Conservation (phyloP, 2,329 filamentous ascomycete species). For the Thielaviopsis ethacetica region DNA sequence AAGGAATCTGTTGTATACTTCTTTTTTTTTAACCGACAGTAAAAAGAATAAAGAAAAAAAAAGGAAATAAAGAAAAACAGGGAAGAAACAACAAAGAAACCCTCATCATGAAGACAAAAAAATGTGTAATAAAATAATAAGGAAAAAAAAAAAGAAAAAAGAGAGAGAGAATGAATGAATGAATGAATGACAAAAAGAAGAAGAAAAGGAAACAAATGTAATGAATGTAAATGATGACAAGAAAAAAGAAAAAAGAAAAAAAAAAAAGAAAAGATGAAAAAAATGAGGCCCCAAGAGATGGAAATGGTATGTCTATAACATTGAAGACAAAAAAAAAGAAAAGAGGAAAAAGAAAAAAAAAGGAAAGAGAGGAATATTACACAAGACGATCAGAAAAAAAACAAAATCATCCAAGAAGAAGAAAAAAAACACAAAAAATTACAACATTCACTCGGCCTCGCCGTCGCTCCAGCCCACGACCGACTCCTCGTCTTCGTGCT, state of each 20-base stretch:
- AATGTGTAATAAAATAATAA: neutral
- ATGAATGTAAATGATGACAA: constrained; percentile 9
- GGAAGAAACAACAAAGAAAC: neutral
- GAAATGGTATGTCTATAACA: neutral
- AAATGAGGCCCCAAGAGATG: neutral
- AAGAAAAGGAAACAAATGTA: constrained; percentile 6
- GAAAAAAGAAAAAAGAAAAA: constrained; percentile 11
- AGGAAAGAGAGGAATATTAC: neutral
- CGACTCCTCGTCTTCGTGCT: neutral
- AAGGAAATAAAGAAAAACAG: neutral
- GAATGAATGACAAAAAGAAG: neutral
- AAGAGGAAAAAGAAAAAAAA: neutral
- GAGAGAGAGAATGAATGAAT: constrained; percentile 4
- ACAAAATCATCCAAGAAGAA: neutral
- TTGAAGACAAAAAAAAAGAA: constrained; percentile 1
- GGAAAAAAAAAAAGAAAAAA: constrained; percentile 1
- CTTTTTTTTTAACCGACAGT: neutral
- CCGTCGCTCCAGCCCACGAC: constrained; percentile 18
- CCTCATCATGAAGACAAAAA: neutral
- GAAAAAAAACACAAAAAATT: neutral
- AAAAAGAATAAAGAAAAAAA: neutral
- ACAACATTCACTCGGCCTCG: neutral
- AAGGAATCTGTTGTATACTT: neutral
- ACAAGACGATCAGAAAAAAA: neutral
- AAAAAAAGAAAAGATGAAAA: constrained; percentile 1